Base-by-base conservation (phyloP, 2,329 filamentous ascomycete species). In the Venturia carpophila region DNA sequence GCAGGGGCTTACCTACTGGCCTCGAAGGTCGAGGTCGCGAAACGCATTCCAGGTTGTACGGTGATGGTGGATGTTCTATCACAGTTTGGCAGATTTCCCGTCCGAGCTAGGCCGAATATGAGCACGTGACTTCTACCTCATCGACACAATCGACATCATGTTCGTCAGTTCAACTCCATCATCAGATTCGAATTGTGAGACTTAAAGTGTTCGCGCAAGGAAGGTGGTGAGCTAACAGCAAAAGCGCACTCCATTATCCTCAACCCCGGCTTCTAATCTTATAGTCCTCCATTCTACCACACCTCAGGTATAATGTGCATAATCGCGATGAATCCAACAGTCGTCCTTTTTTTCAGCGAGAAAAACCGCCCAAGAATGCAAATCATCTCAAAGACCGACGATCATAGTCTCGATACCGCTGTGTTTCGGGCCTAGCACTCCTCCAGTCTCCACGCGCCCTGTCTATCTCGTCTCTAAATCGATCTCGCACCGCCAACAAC, bases 381-480 rank as follows among this genome's bases (percentile, higher is more conserved):
- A 15, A 7, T 45, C 42, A 61, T 17, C 60, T 61, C 60, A 45
- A 2, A 27, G 63, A 64, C 17, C 49, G 30, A 27, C 63, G 47
- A 17, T 64, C 63, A 64, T 64, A 64, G 15, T 64, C 63, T 30
- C 49, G 47, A 37, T 58, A 58, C 30, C 63, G 27, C 17, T 39
- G 47, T n/a, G 37, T 5, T 13, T 47, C 7, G 21, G 42, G 45
- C 34, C 61, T 45, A 27, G 39, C 47, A 10, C n/a, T n/a, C 21
- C 24, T 21, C 47, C 37, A 39, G 15, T 52, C 47, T 27, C 43
- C 15, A 10, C 52, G 30, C n/a, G 52, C 63, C 24, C 52, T 64
- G 17, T 64, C 63, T 15, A 64, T n/a, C 37, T 64, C 63, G 19
- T 64, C 63, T 56, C 63, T 39, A 21, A 64, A 64, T n/a, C 63